Base-by-base conservation (phyloP, 176 grass and related monocot species). In the Raddia guianensis region DNA sequence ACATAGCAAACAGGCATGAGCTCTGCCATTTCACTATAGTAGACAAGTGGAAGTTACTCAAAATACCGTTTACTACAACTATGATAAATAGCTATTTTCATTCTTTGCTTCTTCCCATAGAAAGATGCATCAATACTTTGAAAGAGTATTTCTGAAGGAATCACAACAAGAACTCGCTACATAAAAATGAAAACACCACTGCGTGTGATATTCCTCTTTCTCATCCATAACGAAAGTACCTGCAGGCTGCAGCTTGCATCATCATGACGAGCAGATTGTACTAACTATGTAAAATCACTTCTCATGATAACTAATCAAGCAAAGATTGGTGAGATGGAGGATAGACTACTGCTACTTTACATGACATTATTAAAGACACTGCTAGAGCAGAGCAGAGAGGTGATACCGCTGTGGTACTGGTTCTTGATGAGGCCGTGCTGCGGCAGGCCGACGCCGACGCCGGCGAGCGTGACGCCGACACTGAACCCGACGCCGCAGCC, bases 401-500 rank as follows among this genome's bases (percentile, higher is more conserved):
- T 12, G 57, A 47, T 91, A 91, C 90, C 86, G 27, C 59, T 74
- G 71, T 85, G 54, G 18, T 85, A 68, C 49, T 75, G 35, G 69
- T 52, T 90, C 77, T 57, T 91, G 73, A 92, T 63, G 80, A 91
- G 48, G 32, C 76, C 88, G 21, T 89, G 85, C 74, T 92, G 88
- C 20, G 95, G 95, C 79, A 98, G 83, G 57, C 95, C 95, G 46
- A 98, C 49, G 70, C 95, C 95, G 20, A 94, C 44, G 37, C 95
- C 95, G 81, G 83, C 80, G 48, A 98, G 72, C 18, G 95, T 98
- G 76, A 98, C 49, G 14, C 92, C 95, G 42, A 98, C 92, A 60
- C 90, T 98, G 70, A 98, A 93, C 19, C 95, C 95, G 6, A 84
- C 78, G 37, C 92, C 95, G 51, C 95, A 98, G 15, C 95, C 95